phyloP scores from a whole-genome alignment of 2,329 filamentous ascomycete genomes.

The Cladophialophora exuberans region DNA sequence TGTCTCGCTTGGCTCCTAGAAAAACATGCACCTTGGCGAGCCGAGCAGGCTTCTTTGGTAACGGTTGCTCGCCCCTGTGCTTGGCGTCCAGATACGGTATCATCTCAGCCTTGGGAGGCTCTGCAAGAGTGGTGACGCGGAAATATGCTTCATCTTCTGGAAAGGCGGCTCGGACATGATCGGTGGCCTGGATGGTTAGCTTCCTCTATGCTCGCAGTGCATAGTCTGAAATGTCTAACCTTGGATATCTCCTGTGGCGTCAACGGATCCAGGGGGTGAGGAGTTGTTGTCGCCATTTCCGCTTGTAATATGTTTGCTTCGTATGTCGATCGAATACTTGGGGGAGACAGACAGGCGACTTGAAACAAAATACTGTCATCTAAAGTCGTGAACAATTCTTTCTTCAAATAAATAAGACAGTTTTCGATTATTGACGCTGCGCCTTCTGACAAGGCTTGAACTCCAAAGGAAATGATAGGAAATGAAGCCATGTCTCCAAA shows the following conservation, averaged over 20 bases:
- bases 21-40: slow-evolving; percentile 42
- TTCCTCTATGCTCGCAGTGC: background rate
- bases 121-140: slow-evolving; percentile 54
- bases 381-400: too few species aligned
- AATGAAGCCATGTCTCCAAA: slow-evolving; percentile 7
- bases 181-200: slow-evolving; percentile 31
- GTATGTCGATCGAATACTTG: background rate
- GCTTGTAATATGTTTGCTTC: background rate
- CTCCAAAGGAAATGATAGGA: slow-evolving; percentile 16
- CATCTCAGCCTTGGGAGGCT: slow-evolving; percentile 56
- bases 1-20: slow-evolving; percentile 39
- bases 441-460: slow-evolving; percentile 19
- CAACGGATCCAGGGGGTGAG: slow-evolving; percentile 40
- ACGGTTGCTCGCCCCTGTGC: slow-evolving; percentile 24
- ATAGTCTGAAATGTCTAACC: slow-evolving; percentile 24
- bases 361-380: too few species aligned
- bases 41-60: slow-evolving; percentile 38
- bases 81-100: slow-evolving; percentile 50
- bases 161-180: slow-evolving; percentile 42
- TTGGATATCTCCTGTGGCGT: slow-evolving; percentile 37
- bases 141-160: slow-evolving; percentile 45
- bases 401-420: too few species aligned
- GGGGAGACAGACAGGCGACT: too few species aligned
- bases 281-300: slow-evolving; percentile 18
- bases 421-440: too few species aligned